Percentiles rank a stretch among this genome's conserved stretches.
phyloP scores from a whole-genome alignment of 495 filamentous ascomycete species.

The Aspergillus hancockii region DNA sequence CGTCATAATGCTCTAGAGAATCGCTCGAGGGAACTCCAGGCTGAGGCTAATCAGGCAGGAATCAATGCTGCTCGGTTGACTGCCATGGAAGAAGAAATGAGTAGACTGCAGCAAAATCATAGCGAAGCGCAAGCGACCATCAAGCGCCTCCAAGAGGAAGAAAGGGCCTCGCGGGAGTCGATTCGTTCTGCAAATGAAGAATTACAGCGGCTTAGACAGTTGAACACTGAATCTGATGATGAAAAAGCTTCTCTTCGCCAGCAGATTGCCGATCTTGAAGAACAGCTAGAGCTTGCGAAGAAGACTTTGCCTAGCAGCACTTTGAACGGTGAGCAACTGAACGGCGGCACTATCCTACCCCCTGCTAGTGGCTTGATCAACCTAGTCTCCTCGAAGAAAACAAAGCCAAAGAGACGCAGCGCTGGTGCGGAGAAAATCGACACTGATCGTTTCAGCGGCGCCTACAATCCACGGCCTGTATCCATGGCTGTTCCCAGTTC shows the following conservation, averaged over 20 bases:
- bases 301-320: conserved; percentile 57
- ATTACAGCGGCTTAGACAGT: conserved; percentile 70
- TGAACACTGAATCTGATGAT: conserved; percentile 69
- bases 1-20: conserved; percentile 90
- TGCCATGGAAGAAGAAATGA: conserved; percentile 93
- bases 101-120: conserved; percentile 80
- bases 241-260: conserved; percentile 83
- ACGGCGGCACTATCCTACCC: conserved; percentile 58
- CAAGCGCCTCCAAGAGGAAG: conserved; percentile 92
- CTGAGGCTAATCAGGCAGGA: conserved; percentile 95
- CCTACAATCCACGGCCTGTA: conserved; percentile 91
- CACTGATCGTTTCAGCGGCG: conserved; percentile 80
- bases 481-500: conserved; percentile 83
- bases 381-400: conserved; percentile 94
- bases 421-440: conserved; percentile 85
- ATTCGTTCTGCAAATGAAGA: conserved; percentile 75
- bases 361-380: conserved; percentile 85
- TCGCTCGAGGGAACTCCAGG: conserved; percentile 88
- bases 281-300: conserved; percentile 86
- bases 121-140: conserved; percentile 83
- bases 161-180: conserved; percentile 75
- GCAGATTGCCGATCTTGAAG: conserved; percentile 86
- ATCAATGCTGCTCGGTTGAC: conserved; percentile 85
- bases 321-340: conserved; percentile 65
- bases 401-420: conserved; percentile 93